Conservation (phyloP, 139 green algal species). For the Eudorina sp. region DNA sequence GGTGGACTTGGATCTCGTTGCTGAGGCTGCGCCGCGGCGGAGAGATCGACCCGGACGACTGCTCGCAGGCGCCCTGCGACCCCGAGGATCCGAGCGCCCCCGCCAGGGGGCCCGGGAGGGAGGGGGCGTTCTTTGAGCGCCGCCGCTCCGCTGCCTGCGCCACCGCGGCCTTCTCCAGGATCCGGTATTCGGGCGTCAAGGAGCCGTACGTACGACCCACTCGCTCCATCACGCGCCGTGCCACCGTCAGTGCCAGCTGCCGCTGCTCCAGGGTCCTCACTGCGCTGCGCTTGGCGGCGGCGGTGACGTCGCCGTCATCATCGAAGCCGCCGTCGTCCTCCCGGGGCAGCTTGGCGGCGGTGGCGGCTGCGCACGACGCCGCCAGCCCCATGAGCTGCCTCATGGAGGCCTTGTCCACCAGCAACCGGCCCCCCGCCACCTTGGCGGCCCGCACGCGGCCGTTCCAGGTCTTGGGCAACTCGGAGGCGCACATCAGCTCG, state of each 20-base stretch:
- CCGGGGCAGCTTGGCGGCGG: background rate
- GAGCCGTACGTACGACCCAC: conserved; percentile 22
- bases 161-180: conserved; percentile 18
- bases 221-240: conserved; percentile 29
- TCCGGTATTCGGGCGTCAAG: background rate
- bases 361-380: background rate
- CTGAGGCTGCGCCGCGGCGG: conserved; percentile 28
- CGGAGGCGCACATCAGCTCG: background rate
- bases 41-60: background rate
- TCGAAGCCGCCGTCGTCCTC: background rate
- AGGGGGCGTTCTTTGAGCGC: background rate
- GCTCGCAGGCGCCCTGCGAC: background rate
- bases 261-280: background rate
- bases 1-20: conserved; percentile 40
- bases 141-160: background rate
- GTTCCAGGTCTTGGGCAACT: conserved; percentile 33
- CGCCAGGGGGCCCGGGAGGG: too few relatives aligned
- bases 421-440: background rate
- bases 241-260: background rate
- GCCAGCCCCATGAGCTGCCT: background rate
- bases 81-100: background rate
- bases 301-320: background rate
- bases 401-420: conserved; percentile 37
- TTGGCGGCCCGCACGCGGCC: conserved; percentile 15
- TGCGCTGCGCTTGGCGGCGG: background rate